Conservation (phyloP, 805 yeast genomes). For the Sugiyamaella boreocaroliniensis region DNA sequence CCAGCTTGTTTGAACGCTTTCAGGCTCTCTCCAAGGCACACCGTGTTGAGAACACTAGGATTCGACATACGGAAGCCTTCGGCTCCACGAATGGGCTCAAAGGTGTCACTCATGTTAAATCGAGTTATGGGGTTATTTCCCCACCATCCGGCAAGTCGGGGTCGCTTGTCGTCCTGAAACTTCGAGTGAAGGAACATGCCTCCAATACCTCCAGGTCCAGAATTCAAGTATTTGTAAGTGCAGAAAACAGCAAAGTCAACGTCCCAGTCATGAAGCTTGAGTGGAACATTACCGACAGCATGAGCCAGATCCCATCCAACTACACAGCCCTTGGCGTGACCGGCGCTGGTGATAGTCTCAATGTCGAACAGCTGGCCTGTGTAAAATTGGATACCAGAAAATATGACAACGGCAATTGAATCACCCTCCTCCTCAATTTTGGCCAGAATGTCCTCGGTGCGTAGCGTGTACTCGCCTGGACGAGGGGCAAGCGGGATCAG, state of each 20-base stretch:
- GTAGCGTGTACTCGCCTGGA: conserved; percentile 47
- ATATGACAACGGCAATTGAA: conserved; percentile 63
- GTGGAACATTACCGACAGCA: conserved; percentile 80
- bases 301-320: conserved; percentile 95
- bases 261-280: conserved; percentile 76
- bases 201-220: conserved; percentile 93
- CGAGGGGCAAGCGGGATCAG: conserved; percentile 60
- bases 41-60: conserved; percentile 82
- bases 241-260: conserved; percentile 96
- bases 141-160: conserved; percentile 97
- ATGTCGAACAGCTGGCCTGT: conserved; percentile 86
- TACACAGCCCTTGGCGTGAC: conserved; percentile 45
- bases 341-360: conserved; percentile 55
- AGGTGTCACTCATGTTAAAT: conserved; percentile 71
- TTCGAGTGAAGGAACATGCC: conserved; percentile 73
- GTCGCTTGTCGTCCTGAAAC: conserved; percentile 32
- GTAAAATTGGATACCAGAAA: conserved; percentile 88
- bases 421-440: conserved; percentile 51
- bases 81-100: conserved; percentile 80
- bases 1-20: conserved; percentile 54
- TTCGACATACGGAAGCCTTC: conserved; percentile 84
- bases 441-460: conserved; percentile 56
- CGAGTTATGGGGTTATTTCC: conserved; percentile 68
- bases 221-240: conserved; percentile 80
- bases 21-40: conserved; percentile 60